Evolutionary conservation across 2,329 filamentous ascomycete genomes (phyloP), one percentile per base, ranked within the genome.

Genomic region (Alternaria arbusti): DNA sequence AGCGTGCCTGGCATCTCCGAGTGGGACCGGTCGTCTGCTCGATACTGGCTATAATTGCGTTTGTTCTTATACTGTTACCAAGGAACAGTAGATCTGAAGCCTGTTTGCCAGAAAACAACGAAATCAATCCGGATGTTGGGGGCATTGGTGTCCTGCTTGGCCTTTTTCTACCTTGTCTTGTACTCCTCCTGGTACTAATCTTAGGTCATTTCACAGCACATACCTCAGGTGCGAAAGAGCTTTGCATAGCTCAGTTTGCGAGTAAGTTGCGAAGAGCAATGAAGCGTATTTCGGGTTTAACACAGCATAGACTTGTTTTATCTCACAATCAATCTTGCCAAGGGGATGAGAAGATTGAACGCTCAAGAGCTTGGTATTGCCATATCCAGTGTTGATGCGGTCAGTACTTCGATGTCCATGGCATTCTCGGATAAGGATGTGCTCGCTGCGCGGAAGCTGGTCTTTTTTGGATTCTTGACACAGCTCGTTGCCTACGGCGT

Each of bases 391-490:
- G 1, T 40, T 17, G 36, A 40, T 11, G 36, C 36, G 0, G n/a
- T 40, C 1, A 40, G 36, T 40, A n/a, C 36, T 17, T 40, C 36
- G n/a, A 3, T 40, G 10, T 40, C 36, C 1, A 40, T 40, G 36
- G 36, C 36, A 4, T 40, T 40, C 0, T 40, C 36, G 8, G 36
- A 40, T 3, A 40, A 40, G n/a, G 36, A 40, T 1, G 36, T 40
- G 0, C 36, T 40, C 1, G 36, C 36, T 40, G 36, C 36, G 0
- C 36, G 36, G 9, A 40, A 10, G 36, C 36, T 40, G n/a, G 36
- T 40, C 0, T 0, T 2, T 1, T 17, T 6, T 9, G 36, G n/a
- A 2, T 40, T 40, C 1, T 0, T 6, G n/a, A 40, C n/a, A 1
- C 36, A 40, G 36, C 0, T 40, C 0, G 2, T 2, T 3, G 36